Conservation (phyloP, 768 basidiomycete genomes). For the Tephrocybe rancida region DNA sequence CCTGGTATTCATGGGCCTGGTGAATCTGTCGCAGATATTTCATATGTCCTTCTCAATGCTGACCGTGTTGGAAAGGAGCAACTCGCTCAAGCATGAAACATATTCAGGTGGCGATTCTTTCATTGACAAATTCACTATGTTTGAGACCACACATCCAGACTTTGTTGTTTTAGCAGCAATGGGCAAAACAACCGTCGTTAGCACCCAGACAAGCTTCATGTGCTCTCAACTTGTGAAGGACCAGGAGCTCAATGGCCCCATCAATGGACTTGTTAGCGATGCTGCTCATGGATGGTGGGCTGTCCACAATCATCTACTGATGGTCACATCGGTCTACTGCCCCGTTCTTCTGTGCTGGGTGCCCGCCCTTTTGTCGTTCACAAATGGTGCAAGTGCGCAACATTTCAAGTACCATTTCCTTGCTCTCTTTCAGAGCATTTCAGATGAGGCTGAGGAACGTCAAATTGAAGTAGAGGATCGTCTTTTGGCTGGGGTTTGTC, state of each 20-base stretch:
- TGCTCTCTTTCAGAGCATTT: slow-evolving; percentile 29
- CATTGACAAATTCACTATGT: slow-evolving; percentile 12
- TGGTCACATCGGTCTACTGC: slow-evolving; percentile 32
- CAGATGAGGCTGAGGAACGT: slow-evolving; percentile 19
- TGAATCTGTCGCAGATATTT: slow-evolving; percentile 19
- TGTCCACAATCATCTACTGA: slow-evolving; percentile 20
- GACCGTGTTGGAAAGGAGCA: slow-evolving; percentile 12
- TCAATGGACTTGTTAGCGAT: slow-evolving; percentile 37
- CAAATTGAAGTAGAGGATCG: not conserved
- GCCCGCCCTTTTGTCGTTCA: slow-evolving; percentile 33
- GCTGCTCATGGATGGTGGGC: slow-evolving; percentile 37
- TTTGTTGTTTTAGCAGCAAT: slow-evolving; percentile 22
- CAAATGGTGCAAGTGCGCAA: slow-evolving; percentile 31
- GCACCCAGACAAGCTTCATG: slow-evolving; percentile 31
- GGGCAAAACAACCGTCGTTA: slow-evolving; percentile 25
- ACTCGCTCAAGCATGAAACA: not conserved
- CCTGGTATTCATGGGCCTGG: slow-evolving; percentile 17
- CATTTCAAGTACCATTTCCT: slow-evolving; percentile 35
- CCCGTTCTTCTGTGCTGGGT: slow-evolving; percentile 31
- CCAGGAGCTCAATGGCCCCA: slow-evolving; percentile 4
- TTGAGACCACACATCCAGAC: slow-evolving; percentile 15
- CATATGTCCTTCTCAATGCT: slow-evolving; percentile 11
- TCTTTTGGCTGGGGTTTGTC: slow-evolving; percentile 5
- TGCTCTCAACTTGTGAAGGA: slow-evolving; percentile 26
- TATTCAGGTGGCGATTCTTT: slow-evolving; percentile 14